Base-by-base conservation (phyloP, 2,329 filamentous ascomycete genomes). In the Ceratocystis colombiana region DNA sequence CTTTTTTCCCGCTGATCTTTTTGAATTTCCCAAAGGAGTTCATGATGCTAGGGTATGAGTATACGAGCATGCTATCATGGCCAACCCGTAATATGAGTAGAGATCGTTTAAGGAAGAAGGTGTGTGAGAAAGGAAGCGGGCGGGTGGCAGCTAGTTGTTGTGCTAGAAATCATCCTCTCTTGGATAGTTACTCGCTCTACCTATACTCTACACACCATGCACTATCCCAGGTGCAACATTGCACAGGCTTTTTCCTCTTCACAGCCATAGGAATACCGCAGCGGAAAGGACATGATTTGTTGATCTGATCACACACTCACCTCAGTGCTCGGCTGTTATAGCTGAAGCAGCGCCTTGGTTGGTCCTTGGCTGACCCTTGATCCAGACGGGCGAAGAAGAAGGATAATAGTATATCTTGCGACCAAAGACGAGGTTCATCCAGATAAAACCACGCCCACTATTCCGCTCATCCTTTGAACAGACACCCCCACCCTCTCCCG, bases 291-390 rank as follows among this genome's bases (percentile, higher is more conserved):
- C 17, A 59, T 59, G 55, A 59, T 59, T 59, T 59, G 55, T 59
- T 59, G 55, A 37, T 59, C 30, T 59, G 55, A 59, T 59, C 55
- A 37, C 55, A 59, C 55, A 37, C 55, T 59, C 15, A n/a, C 55
- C 55, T 59, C 28, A n/a, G 15, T 37, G 55, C 25, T 59, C 55
- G 28, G 55, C 55, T 59, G 25, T 59, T 59, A 25, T 37, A 59
- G 55, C 55, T 59, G 55, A 59, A 59, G 55, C 17, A 30, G 28
- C 55, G n/a, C 30, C 55, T 59, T 59, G 55, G 55, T 41, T 41
- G 37, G 37, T 41, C 37, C 37, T 41, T 12, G 37, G 37, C 10
- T 41, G 37, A 41, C 37, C 37, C 37, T 41, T 41, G 37, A 41
- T 59, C 55, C 7, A 59, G 55, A 30, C 17, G 30, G 25, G 6